Percentiles rank a stretch among this genome's conserved stretches.
phyloP scores from a whole-genome alignment of 768 basidiomycete genomes.

The Phaffia australis region DNA sequence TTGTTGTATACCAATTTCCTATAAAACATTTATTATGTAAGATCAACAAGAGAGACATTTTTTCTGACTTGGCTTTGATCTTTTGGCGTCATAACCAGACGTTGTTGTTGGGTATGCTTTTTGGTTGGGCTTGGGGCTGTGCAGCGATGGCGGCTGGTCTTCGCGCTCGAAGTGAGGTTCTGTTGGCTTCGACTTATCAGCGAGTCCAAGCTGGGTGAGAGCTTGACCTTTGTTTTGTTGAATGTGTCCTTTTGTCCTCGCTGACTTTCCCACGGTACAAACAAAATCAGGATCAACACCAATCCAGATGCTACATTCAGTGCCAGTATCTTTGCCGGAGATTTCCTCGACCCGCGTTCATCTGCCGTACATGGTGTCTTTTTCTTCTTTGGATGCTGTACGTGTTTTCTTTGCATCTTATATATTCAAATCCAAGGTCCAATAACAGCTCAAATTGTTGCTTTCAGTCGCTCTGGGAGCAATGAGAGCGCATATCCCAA shows the following conservation, averaged over 20 bases:
- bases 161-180: constrained; percentile 34
- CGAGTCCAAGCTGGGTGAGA: constrained; percentile 31
- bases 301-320: constrained; percentile 39
- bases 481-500: constrained; percentile 45
- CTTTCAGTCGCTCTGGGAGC: constrained; percentile 37
- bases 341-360: constrained; percentile 45
- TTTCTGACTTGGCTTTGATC: background rate
- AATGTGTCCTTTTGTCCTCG: background rate
- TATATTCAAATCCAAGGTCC: too few species aligned
- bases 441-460: too few species aligned
- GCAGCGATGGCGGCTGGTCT: constrained; percentile 49
- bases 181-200: constrained; percentile 29
- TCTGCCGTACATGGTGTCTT: constrained; percentile 46
- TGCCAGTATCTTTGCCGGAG: constrained; percentile 44
- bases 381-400: constrained; percentile 42
- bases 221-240: background rate
- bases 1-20: background rate
- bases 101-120: constrained; percentile 43
- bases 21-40: background rate
- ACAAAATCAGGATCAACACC: constrained; percentile 24
- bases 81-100: constrained; percentile 40
- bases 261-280: background rate
- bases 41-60: background rate
- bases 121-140: constrained; percentile 50
- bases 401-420: constrained; percentile 30